phyloP scores from a whole-genome alignment of 164 flowering plant species.

The Tetrastigma voinierianum region DNA sequence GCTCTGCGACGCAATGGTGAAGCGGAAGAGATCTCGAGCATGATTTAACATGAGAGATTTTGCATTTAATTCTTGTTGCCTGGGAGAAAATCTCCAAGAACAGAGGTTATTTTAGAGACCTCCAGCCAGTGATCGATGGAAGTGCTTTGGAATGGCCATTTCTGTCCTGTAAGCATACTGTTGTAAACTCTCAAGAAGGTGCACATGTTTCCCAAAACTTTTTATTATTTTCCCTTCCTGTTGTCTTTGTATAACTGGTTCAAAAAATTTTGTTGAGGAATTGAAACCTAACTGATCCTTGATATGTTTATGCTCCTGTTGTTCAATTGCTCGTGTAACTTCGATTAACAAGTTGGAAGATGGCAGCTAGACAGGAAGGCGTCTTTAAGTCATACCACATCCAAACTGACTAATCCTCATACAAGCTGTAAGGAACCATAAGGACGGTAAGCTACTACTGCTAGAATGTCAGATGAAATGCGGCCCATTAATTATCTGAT shows the following conservation, averaged over 20 bases:
- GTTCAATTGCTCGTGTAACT: too few relatives aligned
- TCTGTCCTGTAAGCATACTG: background rate
- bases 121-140: background rate
- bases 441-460: too few relatives aligned
- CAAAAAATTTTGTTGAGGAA: background rate
- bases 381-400: too few relatives aligned
- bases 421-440: too few relatives aligned
- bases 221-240: background rate
- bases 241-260: background rate
- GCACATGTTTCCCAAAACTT: background rate
- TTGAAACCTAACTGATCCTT: background rate
- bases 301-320: background rate
- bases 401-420: too few relatives aligned
- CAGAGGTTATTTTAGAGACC: background rate
- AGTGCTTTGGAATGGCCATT: background rate
- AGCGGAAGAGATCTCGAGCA: conserved; percentile 15
- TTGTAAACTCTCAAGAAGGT: background rate
- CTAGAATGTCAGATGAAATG: too few relatives aligned
- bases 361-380: too few relatives aligned
- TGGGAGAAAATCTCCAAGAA: too few relatives aligned
- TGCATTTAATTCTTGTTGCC: background rate
- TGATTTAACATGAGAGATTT: background rate
- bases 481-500: too few relatives aligned
- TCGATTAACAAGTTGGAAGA: too few relatives aligned
- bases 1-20: conserved; percentile 74